These are phyloP conservation scores for Coemansia javaensis DNA, from an alignment of 192 early-diverging fungal species.

Conservation along the genomic window DNA sequence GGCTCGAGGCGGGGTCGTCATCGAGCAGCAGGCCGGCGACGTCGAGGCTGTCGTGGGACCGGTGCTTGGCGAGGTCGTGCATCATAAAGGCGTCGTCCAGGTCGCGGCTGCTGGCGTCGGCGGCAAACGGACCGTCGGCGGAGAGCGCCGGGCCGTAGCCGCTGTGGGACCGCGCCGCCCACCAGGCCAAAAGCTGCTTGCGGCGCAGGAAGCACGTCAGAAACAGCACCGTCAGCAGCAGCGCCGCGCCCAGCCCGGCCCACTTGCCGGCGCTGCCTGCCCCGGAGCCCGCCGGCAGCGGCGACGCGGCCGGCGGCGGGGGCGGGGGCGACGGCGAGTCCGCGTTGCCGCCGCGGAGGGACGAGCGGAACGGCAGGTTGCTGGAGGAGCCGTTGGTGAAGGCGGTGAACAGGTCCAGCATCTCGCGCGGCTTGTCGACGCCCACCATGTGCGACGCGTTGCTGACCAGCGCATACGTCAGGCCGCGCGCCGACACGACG, in stretches of 20 bases:
- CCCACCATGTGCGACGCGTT: conserved; percentile 71
- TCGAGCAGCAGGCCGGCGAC: conserved; percentile 33
- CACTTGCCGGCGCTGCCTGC: conserved; percentile 5
- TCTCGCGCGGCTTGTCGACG: conserved; percentile 57
- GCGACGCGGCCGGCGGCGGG: no score
- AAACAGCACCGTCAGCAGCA: conserved; percentile 10
- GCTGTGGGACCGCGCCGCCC: conserved; percentile 4
- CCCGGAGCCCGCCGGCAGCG: background rate
- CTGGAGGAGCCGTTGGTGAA: conserved; percentile 41
- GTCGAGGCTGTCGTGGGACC: background rate
- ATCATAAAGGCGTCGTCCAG: conserved; percentile 40
- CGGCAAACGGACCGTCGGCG: conserved; percentile 1
- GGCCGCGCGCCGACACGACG: conserved; percentile 53
- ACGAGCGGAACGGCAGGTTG: conserved; percentile 40
- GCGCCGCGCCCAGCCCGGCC: conserved; percentile 11
- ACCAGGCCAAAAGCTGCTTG: conserved; percentile 24
- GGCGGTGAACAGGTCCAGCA: conserved; percentile 57
- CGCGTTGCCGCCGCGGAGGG: conserved; percentile 10
- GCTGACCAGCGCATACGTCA: conserved; percentile 57
- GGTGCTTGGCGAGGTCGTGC: conserved; percentile 26
- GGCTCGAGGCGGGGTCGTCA: conserved; percentile 34
- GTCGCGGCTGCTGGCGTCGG: background rate
- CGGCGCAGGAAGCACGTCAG: conserved; percentile 13
- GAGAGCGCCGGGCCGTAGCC: background rate
- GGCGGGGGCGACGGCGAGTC: no score